phyloP scores from a whole-genome alignment of 2,329 filamentous ascomycete genomes.

The Nannizziopsis arthrosporioides region DNA sequence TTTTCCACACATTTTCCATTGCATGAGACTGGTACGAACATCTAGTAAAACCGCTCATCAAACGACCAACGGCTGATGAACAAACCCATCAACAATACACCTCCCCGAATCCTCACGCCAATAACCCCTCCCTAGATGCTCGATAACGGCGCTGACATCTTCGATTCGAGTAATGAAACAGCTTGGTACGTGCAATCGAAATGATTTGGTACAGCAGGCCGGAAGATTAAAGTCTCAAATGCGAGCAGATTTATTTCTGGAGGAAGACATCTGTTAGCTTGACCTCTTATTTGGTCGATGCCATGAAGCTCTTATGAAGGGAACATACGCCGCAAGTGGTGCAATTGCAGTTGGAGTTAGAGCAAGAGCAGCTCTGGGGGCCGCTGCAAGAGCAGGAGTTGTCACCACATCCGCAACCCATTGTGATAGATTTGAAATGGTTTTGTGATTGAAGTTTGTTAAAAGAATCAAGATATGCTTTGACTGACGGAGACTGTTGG shows the following conservation, averaged over 20 bases:
- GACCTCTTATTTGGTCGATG: too few relatives aligned
- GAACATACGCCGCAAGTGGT: slow-evolving; percentile 14
- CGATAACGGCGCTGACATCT: too few relatives aligned
- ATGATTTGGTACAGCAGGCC: background rate
- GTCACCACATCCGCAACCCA: slow-evolving; percentile 16
- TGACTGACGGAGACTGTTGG: background rate
- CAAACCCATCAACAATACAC: too few relatives aligned
- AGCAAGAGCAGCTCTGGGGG: slow-evolving; percentile 13
- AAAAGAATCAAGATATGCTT: background rate
- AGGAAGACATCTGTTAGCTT: background rate
- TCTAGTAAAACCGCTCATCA: too few relatives aligned
- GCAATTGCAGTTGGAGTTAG: slow-evolving; percentile 14
- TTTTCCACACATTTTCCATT: too few relatives aligned
- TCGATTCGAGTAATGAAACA: too few relatives aligned
- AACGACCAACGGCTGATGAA: too few relatives aligned
- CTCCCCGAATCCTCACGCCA: too few relatives aligned
- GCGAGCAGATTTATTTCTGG: background rate
- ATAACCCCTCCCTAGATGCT: too few relatives aligned
- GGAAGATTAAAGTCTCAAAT: background rate
- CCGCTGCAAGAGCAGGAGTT: slow-evolving; percentile 13
- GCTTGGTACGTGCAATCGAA: too few relatives aligned
- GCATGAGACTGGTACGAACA: too few relatives aligned
- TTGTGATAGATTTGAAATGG: slow-evolving; percentile 4
- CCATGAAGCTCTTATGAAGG: background rate
- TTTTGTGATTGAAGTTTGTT: background rate